Base-by-base conservation (phyloP, 2,329 filamentous ascomycete species). In the Balansia obtecta region DNA sequence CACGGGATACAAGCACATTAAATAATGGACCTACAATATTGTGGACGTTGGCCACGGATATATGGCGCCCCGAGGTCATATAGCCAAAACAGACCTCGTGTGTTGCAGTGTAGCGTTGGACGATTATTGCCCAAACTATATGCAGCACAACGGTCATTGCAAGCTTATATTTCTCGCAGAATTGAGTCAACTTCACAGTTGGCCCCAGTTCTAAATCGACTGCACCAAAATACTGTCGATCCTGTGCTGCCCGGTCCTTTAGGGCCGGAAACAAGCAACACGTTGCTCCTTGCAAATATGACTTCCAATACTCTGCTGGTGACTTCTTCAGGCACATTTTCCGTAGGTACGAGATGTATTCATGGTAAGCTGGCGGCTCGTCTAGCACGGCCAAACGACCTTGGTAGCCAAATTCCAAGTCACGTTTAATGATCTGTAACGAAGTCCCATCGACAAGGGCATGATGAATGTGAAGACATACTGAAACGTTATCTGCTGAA, bases 11-110 rank as follows among this genome's bases (percentile, higher is more conserved):
- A 2, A 79, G 66, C 70, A 79, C 77, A 50, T 76, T 77, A 52
- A 79, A 73, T 43, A 78, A 73, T 7, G 70, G 66, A 0, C 77
- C 77, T 11, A 75, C 68, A 2, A 74, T 69, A 3, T 71, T 64
- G 2, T 72, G 65, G 12, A 79, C 71, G 1, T 69, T 67, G 2
- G 66, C 61, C 1, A 80, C 63, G 1, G 73, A 68, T 4, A 71
- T 66, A 53, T 80, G 75, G 11, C 77, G 67, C 1, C 77, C 76
- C 0, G 73, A 74, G 3, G 75, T 60, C 0, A 78, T 68, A 51
- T 77, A 74, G 1, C 76, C 77, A 52, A 79, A 80, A 30, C 71
- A 74, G 0, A 78, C 68, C 40, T 76, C 71, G 3, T 65, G 63
- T 1, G 64, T 61, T 0, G 68, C 68, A 1, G 74, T 74, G 53